phyloP scores from a whole-genome alignment of 495 filamentous ascomycete genomes.

The Aspergillus sclerotioniger region DNA sequence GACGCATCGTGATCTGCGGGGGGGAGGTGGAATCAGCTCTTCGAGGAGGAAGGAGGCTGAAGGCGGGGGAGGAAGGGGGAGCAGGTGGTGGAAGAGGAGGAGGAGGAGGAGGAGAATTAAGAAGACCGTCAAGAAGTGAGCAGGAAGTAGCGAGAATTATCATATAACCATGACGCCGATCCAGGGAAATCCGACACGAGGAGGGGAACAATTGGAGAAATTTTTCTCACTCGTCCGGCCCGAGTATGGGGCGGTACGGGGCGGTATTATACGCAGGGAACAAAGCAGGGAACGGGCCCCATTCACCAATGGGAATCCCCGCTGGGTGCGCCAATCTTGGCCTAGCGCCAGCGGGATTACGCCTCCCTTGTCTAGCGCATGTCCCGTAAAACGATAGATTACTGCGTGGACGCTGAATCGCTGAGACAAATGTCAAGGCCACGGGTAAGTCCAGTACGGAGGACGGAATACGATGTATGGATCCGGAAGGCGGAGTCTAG shows the following conservation, averaged over 20 bases:
- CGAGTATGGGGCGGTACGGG: background rate
- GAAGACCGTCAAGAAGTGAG: conserved; percentile 4
- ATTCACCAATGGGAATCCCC: background rate
- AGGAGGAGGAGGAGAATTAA: conserved; percentile 6
- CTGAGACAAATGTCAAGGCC: too few relatives aligned
- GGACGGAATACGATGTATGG: too few relatives aligned
- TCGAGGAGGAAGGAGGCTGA: conserved; percentile 3
- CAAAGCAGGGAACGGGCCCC: background rate
- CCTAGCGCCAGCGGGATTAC: background rate
- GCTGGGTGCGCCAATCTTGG: background rate
- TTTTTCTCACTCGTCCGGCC: background rate
- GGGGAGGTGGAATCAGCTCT: conserved; percentile 11
- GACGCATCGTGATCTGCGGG: conserved; percentile 26
- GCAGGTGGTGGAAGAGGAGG: background rate
- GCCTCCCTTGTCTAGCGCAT: background rate
- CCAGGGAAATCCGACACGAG: conserved; percentile 1
- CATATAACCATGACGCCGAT: conserved; percentile 8
- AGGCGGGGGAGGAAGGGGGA: background rate
- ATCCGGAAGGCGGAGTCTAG: too few relatives aligned
- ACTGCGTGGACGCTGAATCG: background rate
- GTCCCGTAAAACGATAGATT: background rate
- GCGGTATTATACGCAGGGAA: background rate
- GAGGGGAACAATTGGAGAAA: background rate
- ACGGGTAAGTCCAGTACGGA: too few relatives aligned
- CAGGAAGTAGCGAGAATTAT: conserved; percentile 6